Evolutionary conservation across 1,284 basidiomycete genomes (phyloP), one percentile per base, ranked within the genome.

Genomic region (Austroboletus niveus): DNA sequence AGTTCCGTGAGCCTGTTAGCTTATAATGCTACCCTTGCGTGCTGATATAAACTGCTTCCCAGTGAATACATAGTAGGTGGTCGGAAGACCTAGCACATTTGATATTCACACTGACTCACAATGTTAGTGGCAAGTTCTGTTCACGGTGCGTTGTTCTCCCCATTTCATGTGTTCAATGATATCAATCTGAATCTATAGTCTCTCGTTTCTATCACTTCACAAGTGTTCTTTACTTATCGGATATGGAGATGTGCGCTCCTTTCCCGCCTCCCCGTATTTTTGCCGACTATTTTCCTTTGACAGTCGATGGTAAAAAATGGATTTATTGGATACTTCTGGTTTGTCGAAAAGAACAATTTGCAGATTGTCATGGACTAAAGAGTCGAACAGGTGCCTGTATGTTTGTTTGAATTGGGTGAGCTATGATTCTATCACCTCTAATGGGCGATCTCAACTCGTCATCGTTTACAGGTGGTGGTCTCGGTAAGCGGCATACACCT

Each of bases 341-440:
- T 24, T 29, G 48, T 32, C 14, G 2, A 6, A 2, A 22, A 24
- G 31, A 30, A 30, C 11, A 17, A 22, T 31, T 31, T 7, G 9
- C 11, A 31, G 30, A 8, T 8, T 15, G 5, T 20, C 7, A 29
- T 17, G 22, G 12, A 7, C 7, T 38, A 14, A 12, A 8, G 43
- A 14, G 3, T 30, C 30, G 20, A 2, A 24, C 20, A 54, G 52
- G 41, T 27, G 22, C 46, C 48, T 10, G 31, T 56, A 30, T 47
- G 39, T n/a, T 22, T 39, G n/a, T 49, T 56, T 38, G 42, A 57
- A 50, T 31, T 50, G 7, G 48, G 50, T 41, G 36, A 48, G 56
- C 31, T 12, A 9, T 3, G 12, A 31, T 14, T 24, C 22, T 6
- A 4, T 7, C 20, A 4, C 22, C 27, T 35, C 3, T 22, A 10